A percentile compares a stretch with the other conserved stretches of the same genome.
phyloP scores from a whole-genome alignment of 179 eudicot genomes.

The Actinidia polygama region DNA sequence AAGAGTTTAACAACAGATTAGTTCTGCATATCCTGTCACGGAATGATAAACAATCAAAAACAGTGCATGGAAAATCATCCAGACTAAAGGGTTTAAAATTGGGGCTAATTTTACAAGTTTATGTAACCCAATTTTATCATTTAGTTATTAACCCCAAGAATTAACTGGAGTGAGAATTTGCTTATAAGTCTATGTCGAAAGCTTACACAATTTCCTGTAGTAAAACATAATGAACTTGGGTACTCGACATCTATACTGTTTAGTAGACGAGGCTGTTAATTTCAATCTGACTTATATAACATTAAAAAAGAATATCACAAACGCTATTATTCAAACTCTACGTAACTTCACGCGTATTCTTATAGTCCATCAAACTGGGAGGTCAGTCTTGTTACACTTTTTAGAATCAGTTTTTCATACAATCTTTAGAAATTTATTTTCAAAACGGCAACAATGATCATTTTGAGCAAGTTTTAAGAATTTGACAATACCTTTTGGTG shows the following conservation, averaged over 20 bases:
- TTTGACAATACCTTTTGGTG: too few relatives aligned
- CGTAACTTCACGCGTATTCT: neutral
- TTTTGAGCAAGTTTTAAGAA: too few relatives aligned
- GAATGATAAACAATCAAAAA: neutral
- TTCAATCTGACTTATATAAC: neutral
- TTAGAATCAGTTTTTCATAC: too few relatives aligned
- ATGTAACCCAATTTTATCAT: neutral
- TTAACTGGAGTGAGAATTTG: neutral
- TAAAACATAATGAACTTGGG: neutral
- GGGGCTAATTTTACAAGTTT: neutral
- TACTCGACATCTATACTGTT: neutral
- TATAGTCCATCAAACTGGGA: neutral
- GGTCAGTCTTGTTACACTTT: too few relatives aligned
- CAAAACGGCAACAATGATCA: too few relatives aligned
- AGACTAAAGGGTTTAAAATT: neutral
- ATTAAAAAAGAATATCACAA: neutral
- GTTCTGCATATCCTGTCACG: neutral
- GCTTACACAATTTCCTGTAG: neutral
- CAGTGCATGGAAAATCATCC: neutral
- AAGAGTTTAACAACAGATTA: slow-evolving; percentile 7
- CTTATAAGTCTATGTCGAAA: neutral
- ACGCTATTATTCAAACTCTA: neutral
- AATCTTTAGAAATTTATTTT: too few relatives aligned
- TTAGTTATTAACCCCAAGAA: neutral
- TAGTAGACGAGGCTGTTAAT: neutral